Evolutionary conservation across 2,329 filamentous ascomycete species (phyloP).

Genomic region (Aspergillus fumigatiaffinis): DNA sequence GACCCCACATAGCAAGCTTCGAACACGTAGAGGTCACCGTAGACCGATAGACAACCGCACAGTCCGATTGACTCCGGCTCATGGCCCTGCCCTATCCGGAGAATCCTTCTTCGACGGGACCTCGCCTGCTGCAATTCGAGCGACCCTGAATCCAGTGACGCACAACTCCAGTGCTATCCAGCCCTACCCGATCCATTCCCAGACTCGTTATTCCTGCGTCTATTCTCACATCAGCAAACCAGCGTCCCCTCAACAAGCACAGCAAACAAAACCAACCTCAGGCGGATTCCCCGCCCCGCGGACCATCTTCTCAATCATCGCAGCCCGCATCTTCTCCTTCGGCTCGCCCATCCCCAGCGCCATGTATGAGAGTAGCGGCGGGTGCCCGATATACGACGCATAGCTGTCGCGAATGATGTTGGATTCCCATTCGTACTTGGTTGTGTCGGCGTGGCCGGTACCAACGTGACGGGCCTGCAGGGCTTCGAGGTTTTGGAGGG

Average conservation of each 20-base stretch:
- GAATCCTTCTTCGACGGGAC: not conserved
- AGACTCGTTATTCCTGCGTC: not conserved
- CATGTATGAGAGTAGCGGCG: conserved; percentile 61
- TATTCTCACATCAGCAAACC: not conserved
- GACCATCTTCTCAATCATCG: conserved; percentile 69
- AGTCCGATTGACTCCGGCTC: not conserved
- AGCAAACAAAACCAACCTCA: conserved; percentile 39
- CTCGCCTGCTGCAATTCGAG: not conserved
- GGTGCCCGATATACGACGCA: conserved; percentile 83
- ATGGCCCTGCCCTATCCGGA: not conserved
- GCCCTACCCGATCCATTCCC: not conserved
- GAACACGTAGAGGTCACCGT: not conserved
- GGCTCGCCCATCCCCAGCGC: conserved; percentile 73
- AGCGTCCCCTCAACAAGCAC: not conserved
- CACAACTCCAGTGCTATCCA: not conserved
- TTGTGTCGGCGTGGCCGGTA: conserved; percentile 93
- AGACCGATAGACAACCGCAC: not conserved
- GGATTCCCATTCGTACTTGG: conserved; percentile 93
- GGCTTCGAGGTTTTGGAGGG: conserved; percentile 94
- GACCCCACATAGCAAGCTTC: too few species aligned
- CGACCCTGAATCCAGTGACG: not conserved
- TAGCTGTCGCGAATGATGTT: conserved; percentile 95
- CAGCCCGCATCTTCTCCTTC: conserved; percentile 68
- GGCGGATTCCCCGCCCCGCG: conserved; percentile 60
- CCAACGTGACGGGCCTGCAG: conserved; percentile 95